Conservation (phyloP, 805 yeast genomes). For the Saccharomycopsis javanensis region DNA sequence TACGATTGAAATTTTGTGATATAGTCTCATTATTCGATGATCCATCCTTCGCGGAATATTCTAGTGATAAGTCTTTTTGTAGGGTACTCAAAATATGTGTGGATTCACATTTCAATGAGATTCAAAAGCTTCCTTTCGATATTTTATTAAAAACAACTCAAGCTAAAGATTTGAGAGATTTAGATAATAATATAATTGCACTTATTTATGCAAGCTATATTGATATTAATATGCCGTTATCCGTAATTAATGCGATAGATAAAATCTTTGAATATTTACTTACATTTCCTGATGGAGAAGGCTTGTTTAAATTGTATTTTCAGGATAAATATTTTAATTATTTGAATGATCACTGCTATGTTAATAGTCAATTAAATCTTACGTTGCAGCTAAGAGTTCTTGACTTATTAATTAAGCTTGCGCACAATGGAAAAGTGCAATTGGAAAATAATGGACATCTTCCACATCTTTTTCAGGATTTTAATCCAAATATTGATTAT, state of each 20-base stretch:
- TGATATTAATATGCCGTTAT: not conserved
- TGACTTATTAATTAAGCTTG: not conserved
- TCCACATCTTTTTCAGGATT: not conserved
- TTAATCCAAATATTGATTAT: not conserved
- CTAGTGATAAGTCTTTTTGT: not conserved
- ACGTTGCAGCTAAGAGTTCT: not conserved
- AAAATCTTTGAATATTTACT: conserved; percentile 8
- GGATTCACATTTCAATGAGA: not conserved
- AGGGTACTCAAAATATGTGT: not conserved
- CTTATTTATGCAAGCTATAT: not conserved
- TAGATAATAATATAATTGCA: not conserved
- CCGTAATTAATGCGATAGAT: conserved; percentile 7
- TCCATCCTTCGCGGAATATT: not conserved
- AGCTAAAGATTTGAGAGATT: not conserved
- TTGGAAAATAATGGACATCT: not conserved
- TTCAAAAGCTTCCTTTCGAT: not conserved
- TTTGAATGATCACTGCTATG: not conserved
- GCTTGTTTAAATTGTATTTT: not conserved
- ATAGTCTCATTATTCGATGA: not conserved
- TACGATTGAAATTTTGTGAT: not conserved
- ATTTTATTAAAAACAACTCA: not conserved
- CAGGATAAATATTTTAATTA: not conserved
- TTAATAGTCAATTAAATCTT: not conserved
- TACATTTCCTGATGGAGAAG: not conserved
- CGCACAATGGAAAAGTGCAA: not conserved